Percentiles rank a stretch among this genome's conserved stretches.
Evolutionary conservation across 2,329 filamentous ascomycete genomes (phyloP).

Genomic region (Talaromyces funiculosus): DNA sequence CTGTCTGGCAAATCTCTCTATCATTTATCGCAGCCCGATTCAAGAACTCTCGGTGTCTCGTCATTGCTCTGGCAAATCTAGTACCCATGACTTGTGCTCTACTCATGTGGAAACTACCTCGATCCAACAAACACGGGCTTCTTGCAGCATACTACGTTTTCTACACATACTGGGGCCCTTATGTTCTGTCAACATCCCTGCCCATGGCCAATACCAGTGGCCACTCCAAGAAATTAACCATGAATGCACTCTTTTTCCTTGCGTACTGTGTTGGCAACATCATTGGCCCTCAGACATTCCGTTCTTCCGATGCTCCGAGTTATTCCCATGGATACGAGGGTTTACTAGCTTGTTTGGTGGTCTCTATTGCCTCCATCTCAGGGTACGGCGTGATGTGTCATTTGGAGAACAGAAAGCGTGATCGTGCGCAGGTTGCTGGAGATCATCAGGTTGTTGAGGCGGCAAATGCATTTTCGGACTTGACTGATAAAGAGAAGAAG

Average conservation of each 20-base stretch:
- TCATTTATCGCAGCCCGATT: conserved; percentile 16
- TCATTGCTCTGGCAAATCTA: conserved; percentile 23
- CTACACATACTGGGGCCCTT: conserved; percentile 32
- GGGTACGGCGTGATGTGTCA: conserved; percentile 20
- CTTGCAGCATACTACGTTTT: conserved; percentile 37
- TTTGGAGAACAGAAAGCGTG: conserved; percentile 20
- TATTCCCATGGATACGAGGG: conserved; percentile 21
- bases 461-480: conserved; percentile 19
- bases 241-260: conserved; percentile 24
- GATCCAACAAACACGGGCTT: conserved; percentile 29
- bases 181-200: conserved; percentile 27
- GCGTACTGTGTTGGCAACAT: conserved; percentile 25
- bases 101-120: conserved; percentile 31
- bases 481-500: conserved; percentile 22
- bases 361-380: conserved; percentile 18
- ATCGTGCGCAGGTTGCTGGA: conserved; percentile 10
- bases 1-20: conserved; percentile 21
- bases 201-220: conserved; percentile 25
- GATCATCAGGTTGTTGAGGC: conserved; percentile 8
- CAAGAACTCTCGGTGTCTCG: conserved; percentile 20
- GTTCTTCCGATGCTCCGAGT: conserved; percentile 18
- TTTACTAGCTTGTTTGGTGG: conserved; percentile 18
- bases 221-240: conserved; percentile 25
- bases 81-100: conserved; percentile 25
- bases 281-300: conserved; percentile 14